Percentiles rank a stretch among this genome's conserved stretches.
phyloP scores from a whole-genome alignment of 2,329 filamentous ascomycete species.

The Didymella glomerata region DNA sequence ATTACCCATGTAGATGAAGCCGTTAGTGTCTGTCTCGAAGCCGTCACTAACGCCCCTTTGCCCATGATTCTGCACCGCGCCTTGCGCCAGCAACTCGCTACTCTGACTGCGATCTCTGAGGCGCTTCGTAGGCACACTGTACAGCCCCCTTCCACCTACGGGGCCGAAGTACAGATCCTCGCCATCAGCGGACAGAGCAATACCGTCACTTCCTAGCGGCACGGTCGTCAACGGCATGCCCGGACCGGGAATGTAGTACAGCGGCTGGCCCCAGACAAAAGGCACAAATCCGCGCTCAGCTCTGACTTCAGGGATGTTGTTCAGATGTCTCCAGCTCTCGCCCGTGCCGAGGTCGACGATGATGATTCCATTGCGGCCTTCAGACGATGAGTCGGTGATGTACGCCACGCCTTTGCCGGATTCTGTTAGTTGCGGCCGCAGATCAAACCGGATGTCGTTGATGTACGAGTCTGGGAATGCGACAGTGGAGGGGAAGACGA shows the following conservation, averaged over 20 bases:
- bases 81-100: constrained; percentile 57
- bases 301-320: not conserved
- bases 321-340: not conserved
- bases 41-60: constrained; percentile 57
- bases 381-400: not conserved
- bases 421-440: not conserved
- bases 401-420: not conserved
- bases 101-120: constrained; percentile 52
- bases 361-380: not conserved
- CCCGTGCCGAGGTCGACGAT: not conserved
- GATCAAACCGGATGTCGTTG: not conserved
- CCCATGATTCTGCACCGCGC: constrained; percentile 54
- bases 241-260: not conserved
- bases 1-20: not conserved
- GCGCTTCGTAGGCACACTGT: not conserved
- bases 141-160: not conserved
- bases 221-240: not conserved
- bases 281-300: not conserved
- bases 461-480: not conserved
- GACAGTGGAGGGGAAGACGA: not conserved
- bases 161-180: not conserved
- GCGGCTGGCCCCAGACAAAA: not conserved
- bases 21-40: not conserved
- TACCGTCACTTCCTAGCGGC: not conserved
- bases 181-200: not conserved